Evolutionary conservation across 495 filamentous ascomycete species (phyloP).

Genomic region (Trichocladium antarcticum): DNA sequence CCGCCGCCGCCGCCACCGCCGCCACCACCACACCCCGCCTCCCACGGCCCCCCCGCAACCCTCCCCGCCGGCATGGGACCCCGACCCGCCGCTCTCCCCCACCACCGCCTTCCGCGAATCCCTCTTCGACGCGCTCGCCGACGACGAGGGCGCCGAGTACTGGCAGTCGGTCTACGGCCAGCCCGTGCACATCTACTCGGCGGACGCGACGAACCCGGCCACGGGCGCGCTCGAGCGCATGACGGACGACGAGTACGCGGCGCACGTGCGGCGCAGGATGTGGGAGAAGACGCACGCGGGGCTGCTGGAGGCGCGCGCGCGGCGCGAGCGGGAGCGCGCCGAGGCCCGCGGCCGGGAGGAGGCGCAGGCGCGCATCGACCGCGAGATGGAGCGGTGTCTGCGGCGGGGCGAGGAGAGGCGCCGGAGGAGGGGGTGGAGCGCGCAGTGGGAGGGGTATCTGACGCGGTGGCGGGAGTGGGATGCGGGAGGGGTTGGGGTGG

Average conservation of each 20-base stretch:
- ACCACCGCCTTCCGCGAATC: conserved; percentile 79
- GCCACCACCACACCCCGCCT: conserved; percentile 20
- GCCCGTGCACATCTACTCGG: conserved; percentile 50
- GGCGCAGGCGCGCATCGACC: conserved; percentile 39
- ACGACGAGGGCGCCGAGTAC: conserved; percentile 91
- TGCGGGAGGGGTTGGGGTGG: conserved; percentile 16
- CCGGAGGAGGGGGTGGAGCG: conserved; percentile 26
- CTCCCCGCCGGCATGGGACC: conserved; percentile 34
- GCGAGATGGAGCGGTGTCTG: conserved; percentile 41
- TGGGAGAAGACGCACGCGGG: conserved; percentile 78
- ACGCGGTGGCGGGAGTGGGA: conserved; percentile 48
- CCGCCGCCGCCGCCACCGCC: conserved; percentile 18
- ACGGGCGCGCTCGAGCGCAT: conserved; percentile 64
- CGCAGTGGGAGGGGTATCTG: conserved; percentile 54
- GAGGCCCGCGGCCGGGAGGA: conserved; percentile 29
- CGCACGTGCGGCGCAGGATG: conserved; percentile 76
- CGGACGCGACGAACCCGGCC: conserved; percentile 23
- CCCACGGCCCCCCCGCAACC: conserved; percentile 15
- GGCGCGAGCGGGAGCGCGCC: conserved; percentile 34
- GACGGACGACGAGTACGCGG: conserved; percentile 82
- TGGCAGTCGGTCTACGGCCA: conserved; percentile 95
- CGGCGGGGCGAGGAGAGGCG: conserved; percentile 37
- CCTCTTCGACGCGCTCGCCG: conserved; percentile 97
- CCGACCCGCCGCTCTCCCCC: conserved; percentile 45
- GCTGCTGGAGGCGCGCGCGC: conserved; percentile 44